Evolutionary conservation across 1,139 yeast species (phyloP), one percentile per base, ranked within the genome.

Genomic region (Debaryomycetaceae sp.): DNA sequence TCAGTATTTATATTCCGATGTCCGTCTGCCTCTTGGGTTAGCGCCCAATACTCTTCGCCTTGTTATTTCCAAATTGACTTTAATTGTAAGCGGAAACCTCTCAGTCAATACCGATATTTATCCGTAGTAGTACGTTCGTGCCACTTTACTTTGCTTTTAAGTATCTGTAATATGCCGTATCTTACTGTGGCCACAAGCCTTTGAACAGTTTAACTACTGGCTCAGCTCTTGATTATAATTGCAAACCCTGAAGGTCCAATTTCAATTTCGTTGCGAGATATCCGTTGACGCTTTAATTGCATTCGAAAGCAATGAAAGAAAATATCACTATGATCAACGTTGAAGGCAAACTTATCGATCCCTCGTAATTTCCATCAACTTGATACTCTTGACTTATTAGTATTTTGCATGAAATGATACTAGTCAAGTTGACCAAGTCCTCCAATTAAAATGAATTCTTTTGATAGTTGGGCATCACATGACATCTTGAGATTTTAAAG

Each of bases 1-100:
- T 72, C 40, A n/a, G 45, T 42, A 38, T 34, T 24, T 40, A 17
- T 22, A 5, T 8, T 17, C 20, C 20, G 20, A 17, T 17, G 20
- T 17, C 20, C 20, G 20, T 17, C 4, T 17, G 2, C 20, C 20
- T 17, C 20, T 17, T 17, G 20, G 4, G 20, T 17, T 17, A 17
- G 20, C 20, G 20, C 20, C 20, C 20, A 17, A 17, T 17, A 17
- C 20, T 17, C 20, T 17, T 17, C 20, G 20, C 20, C 20, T 4
- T 17, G 20, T 17, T 17, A 17, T 17, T 17, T 17, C 4, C 20
- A 17, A 17, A 17, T 17, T 17, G 20, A 17, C 20, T 17, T 17
- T 17, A 4, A 17, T 17, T 17, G 20, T 17, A 17, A 17, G 20
- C 24, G 39, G 8, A 14, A 20, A 14, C 22, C 31, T 8, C 31